A percentile compares a stretch with the other conserved stretches of the same genome.
These are phyloP conservation scores for Eutrema yunnanense DNA, from an alignment of 345 rosid genomes.

Conservation along the genomic window DNA sequence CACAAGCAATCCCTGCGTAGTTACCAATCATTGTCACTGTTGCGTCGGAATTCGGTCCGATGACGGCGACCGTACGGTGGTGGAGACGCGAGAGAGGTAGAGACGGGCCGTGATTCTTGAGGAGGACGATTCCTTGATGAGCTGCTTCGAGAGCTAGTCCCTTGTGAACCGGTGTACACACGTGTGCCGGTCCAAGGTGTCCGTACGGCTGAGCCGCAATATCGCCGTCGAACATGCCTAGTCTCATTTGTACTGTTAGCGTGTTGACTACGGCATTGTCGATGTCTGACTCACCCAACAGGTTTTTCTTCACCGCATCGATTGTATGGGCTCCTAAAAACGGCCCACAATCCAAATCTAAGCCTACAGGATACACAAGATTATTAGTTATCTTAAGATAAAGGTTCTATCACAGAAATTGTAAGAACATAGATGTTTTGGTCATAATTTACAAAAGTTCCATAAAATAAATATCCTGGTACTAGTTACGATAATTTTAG, in stretches of 20 bases:
- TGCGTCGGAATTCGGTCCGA: conserved; percentile 78
- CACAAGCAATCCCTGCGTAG: conserved; percentile 93
- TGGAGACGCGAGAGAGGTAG: conserved; percentile 56
- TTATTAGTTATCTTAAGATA: background rate
- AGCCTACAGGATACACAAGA: conserved; percentile 40
- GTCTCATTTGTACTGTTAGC: conserved; percentile 76
- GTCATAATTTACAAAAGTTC: too few species aligned
- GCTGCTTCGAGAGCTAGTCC: conserved; percentile 89
- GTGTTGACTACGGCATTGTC: conserved; percentile 64
- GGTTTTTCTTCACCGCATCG: conserved; percentile 40
- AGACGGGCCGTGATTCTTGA: conserved; percentile 54
- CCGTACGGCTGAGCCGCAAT: conserved; percentile 53
- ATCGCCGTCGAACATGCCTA: conserved; percentile 83
- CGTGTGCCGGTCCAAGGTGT: conserved; percentile 60
- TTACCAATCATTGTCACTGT: conserved; percentile 86
- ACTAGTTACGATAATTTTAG: background rate
- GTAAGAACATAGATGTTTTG: too few species aligned
- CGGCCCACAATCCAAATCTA: conserved; percentile 90
- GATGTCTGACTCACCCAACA: conserved; percentile 49
- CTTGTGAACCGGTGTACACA: conserved; percentile 68
- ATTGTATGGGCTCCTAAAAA: conserved; percentile 48
- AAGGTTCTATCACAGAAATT: too few species aligned
- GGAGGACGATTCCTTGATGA: conserved; percentile 81
- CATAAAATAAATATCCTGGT: too few species aligned
- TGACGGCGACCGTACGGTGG: conserved; percentile 58